Percentiles rank a stretch among this genome's conserved stretches.
These are phyloP conservation scores for Paraglomus occultum DNA, from an alignment of 192 early-diverging fungal genomes.

Conservation along the genomic window DNA sequence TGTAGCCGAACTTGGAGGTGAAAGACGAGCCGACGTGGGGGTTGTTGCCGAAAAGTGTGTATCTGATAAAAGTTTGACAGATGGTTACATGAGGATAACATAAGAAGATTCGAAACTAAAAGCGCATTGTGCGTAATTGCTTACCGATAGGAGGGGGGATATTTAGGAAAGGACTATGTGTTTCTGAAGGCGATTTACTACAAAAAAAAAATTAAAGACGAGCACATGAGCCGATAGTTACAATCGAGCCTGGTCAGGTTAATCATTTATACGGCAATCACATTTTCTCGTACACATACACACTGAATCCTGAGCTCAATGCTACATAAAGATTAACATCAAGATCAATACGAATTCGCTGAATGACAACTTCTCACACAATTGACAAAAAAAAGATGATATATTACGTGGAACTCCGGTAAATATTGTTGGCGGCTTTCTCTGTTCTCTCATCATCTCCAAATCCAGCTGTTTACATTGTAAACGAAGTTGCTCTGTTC, in stretches of 20 bases:
- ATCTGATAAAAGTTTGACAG: constrained; percentile 5
- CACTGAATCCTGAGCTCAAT: constrained; percentile 18
- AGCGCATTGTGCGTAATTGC: background rate
- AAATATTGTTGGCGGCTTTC: constrained; percentile 28
- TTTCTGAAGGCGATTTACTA: constrained; percentile 31
- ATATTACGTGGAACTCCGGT: constrained; percentile 30
- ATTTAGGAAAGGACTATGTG: constrained; percentile 22
- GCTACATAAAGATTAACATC: background rate
- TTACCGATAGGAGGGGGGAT: constrained; percentile 24
- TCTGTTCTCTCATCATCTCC: constrained; percentile 32
- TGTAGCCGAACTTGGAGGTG: constrained; percentile 23
- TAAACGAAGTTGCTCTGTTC: constrained; percentile 40
- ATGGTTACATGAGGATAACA: too few relatives aligned
- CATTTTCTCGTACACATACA: constrained; percentile 6
- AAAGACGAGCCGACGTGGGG: constrained; percentile 22
- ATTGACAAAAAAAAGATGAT: background rate
- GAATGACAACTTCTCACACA: too few relatives aligned
- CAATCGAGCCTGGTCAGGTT: too few relatives aligned
- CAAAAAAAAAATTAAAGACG: background rate
- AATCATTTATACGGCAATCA: too few relatives aligned
- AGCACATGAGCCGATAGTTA: background rate
- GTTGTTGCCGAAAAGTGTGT: constrained; percentile 22
- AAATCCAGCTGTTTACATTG: constrained; percentile 45
- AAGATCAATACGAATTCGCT: too few relatives aligned
- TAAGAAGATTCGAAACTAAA: too few relatives aligned